A percentile compares a stretch with the other conserved stretches of the same genome.
phyloP scores from a whole-genome alignment of 495 filamentous ascomycete species.

The Penicillium roqueforti region DNA sequence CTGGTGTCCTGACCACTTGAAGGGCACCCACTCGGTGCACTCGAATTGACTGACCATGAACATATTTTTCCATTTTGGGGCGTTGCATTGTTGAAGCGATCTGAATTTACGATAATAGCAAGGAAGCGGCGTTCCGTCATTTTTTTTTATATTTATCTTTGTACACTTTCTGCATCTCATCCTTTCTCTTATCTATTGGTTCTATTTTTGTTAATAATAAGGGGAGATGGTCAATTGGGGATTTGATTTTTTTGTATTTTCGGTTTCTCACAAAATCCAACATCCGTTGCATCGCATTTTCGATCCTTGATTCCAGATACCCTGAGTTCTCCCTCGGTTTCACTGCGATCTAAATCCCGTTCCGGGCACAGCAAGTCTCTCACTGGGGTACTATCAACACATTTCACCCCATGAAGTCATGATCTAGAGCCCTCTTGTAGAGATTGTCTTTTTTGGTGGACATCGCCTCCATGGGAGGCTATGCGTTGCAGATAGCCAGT shows the following conservation, averaged over 20 bases:
- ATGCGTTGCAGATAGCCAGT: too few relatives aligned
- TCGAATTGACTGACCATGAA: slow-evolving; percentile 18
- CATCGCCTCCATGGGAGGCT: not conserved
- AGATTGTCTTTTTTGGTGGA: too few relatives aligned
- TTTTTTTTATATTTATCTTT: slow-evolving; percentile 11
- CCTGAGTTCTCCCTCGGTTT: not conserved
- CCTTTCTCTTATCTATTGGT: slow-evolving; percentile 4
- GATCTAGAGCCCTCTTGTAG: too few relatives aligned
- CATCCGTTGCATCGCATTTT: not conserved
- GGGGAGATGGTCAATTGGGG: not conserved
- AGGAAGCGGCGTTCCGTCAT: slow-evolving; percentile 26
- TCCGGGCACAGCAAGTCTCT: not conserved
- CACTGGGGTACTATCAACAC: too few relatives aligned
- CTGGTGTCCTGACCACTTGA: slow-evolving; percentile 52
- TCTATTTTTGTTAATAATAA: not conserved
- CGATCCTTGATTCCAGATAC: too few relatives aligned
- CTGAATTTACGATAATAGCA: slow-evolving; percentile 30
- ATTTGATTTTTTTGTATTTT: slow-evolving; percentile 8
- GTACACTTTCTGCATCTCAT: not conserved
- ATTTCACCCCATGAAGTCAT: too few relatives aligned
- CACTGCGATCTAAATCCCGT: not conserved
- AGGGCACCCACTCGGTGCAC: not conserved
- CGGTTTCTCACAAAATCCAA: slow-evolving; percentile 4
- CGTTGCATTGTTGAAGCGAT: slow-evolving; percentile 23
- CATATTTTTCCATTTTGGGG: slow-evolving; percentile 16